A percentile compares a stretch with the other conserved stretches of the same genome.
These are phyloP conservation scores for Biancaea sappan DNA, from an alignment of 306 rosid species.

Conservation along the genomic window DNA sequence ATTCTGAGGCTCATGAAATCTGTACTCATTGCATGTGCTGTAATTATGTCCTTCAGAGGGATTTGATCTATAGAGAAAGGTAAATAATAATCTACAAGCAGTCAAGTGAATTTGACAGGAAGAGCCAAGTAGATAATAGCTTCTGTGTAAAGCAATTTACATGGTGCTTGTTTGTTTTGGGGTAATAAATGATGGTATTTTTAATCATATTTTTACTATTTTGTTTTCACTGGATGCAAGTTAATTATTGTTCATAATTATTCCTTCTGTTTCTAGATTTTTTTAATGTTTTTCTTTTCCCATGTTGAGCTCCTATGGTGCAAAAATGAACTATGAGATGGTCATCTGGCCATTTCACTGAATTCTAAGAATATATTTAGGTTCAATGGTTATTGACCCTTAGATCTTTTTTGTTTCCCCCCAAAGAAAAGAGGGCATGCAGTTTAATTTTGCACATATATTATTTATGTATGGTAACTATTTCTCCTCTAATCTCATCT, in stretches of 20 bases:
- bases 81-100: constrained; percentile 34
- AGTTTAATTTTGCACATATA: constrained; percentile 9
- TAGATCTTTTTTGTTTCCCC: neutral
- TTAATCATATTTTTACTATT: neutral
- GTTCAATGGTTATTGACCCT: neutral
- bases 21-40: constrained; percentile 59
- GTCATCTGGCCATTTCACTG: constrained; percentile 1
- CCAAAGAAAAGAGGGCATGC: neutral
- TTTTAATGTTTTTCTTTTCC: neutral
- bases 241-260: constrained; percentile 3
- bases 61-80: constrained; percentile 61
- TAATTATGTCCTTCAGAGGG: constrained; percentile 59
- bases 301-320: constrained; percentile 11
- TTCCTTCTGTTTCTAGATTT: neutral
- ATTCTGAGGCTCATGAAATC: constrained; percentile 58
- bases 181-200: neutral
- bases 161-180: neutral
- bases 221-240: constrained; percentile 16
- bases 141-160: constrained; percentile 5
- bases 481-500: neutral
- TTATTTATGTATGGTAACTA: neutral
- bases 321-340: constrained; percentile 1
- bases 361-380: neutral
- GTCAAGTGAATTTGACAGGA: constrained; percentile 25
- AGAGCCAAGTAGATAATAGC: constrained; percentile 6